Conservation (phyloP, 2,329 filamentous ascomycete species). For the Botryotinia globosa region DNA sequence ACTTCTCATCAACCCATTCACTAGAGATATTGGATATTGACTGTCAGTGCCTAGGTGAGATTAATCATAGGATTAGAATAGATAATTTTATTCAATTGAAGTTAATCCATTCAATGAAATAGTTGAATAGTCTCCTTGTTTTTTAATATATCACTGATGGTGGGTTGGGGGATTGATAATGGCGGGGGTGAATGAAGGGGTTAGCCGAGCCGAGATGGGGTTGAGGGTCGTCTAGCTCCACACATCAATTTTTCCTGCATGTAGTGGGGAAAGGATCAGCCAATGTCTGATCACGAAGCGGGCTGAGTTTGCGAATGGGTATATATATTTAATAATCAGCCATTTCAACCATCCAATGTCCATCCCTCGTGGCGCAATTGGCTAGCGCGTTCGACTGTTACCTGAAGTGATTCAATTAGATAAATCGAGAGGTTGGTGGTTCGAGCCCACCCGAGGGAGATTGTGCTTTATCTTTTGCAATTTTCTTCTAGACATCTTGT, state of each 20-base stretch:
- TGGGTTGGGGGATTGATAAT: neutral
- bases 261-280: neutral
- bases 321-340: rapidly evolving
- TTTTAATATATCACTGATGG: neutral
- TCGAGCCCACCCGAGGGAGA: constrained; percentile 7
- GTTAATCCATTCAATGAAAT: too few relatives aligned
- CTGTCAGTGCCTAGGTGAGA: neutral
- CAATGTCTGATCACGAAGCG: neutral
- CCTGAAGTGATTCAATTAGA: too few relatives aligned
- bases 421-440: constrained; percentile 14
- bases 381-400: constrained; percentile 20
- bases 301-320: rapidly evolving
- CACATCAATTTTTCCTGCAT: neutral
- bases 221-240: neutral
- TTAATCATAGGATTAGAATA: neutral
- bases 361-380: constrained; percentile 19
- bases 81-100: rapidly evolving
- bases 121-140: neutral
- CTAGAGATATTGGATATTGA: neutral
- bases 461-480: rapidly evolving
- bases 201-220: neutral
- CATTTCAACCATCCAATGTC: rapidly evolving
- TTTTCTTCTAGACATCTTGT: neutral
- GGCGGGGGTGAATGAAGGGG: constrained; percentile 13
- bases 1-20: neutral